phyloP scores from a whole-genome alignment of 345 rosid species.

The Citrus cavaleriei region DNA sequence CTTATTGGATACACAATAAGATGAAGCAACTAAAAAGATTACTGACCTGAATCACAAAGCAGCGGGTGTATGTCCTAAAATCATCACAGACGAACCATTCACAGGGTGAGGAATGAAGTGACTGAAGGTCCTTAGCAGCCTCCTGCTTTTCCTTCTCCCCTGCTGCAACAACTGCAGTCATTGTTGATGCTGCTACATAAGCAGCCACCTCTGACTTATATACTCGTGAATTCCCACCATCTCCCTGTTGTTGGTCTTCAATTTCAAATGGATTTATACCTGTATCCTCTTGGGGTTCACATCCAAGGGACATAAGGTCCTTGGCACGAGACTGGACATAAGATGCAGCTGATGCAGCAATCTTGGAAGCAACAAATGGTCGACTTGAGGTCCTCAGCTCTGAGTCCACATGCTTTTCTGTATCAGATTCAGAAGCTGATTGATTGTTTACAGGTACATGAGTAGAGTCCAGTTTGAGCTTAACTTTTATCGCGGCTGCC shows the following conservation, averaged over 20 bases:
- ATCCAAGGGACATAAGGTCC: conserved; percentile 32
- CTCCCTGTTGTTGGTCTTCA: conserved; percentile 20
- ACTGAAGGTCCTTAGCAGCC: conserved; percentile 74
- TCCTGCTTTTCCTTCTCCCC: conserved; percentile 77
- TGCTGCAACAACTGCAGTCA: conserved; percentile 86
- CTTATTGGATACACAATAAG: neutral
- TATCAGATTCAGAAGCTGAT: conserved; percentile 7
- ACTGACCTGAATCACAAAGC: conserved; percentile 80
- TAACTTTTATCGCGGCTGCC: conserved; percentile 47
- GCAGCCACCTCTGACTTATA: conserved; percentile 83
- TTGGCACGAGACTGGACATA: conserved; percentile 59
- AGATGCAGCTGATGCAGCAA: conserved; percentile 93
- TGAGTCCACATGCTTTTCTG: neutral
- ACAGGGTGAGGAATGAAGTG: conserved; percentile 80
- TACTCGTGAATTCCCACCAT: conserved; percentile 23
- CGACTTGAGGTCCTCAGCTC: conserved; percentile 33
- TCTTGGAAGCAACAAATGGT: conserved; percentile 61
- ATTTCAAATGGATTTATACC: conserved; percentile 8
- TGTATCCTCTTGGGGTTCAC: conserved; percentile 11
- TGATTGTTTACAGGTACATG: conserved; percentile 22
- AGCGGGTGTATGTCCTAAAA: conserved; percentile 56
- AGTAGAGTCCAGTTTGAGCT: conserved; percentile 51
- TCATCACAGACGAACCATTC: conserved; percentile 95
- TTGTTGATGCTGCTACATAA: conserved; percentile 69
- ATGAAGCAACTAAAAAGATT: conserved; percentile 1